Evolutionary conservation across 257 asterid genomes (phyloP), one percentile per base, ranked within the genome.

Genomic region (Ilex asprella): DNA sequence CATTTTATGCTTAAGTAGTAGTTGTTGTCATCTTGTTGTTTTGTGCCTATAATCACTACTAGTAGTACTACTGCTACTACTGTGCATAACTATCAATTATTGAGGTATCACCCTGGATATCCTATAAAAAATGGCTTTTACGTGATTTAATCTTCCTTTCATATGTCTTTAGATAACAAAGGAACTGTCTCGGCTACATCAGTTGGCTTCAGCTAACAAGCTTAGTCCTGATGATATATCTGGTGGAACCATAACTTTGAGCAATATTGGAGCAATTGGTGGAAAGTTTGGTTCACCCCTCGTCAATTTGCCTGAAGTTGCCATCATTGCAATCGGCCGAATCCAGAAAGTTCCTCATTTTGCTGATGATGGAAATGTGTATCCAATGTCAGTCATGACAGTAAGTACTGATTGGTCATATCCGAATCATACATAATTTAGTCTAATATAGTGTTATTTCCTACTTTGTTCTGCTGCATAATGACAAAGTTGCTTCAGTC

Each of bases 281-380:
- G 99, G 99, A 46, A 92, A 89, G 72, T 89, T 83, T 21, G 99
- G 99, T 64, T 84, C 95, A 59, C 97, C 99, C 2, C 88, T 92
- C 44, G 74, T 92, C 68, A 89, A 89, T 61, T 79, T 74, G 53
- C 97, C 99, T 50, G 99, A 92, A 80, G 88, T 81, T 60, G 81
- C 91, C 61, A 92, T 92, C 70, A 89, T 92, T 16, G 97, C 93
- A n/a, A 56, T 92, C 58, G 99, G 99, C 60, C 82, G 96, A 31
- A 85, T 92, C 68, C 95, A 86, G 86, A 86, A 79, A 71, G 60
- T 76, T 72, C 91, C 99, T 11, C 85, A 62, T 16, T 83, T 83
- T 35, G 75, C 77, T 54, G 82, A 82, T 70, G 82, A 79, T 46
- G 96, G 89, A 56, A 80, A 52, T 62, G 64, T 89, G 21, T 80